Evolutionary conservation across 345 rosid genomes (phyloP), one percentile per base, ranked within the genome.

Genomic region (Viola odorata): DNA sequence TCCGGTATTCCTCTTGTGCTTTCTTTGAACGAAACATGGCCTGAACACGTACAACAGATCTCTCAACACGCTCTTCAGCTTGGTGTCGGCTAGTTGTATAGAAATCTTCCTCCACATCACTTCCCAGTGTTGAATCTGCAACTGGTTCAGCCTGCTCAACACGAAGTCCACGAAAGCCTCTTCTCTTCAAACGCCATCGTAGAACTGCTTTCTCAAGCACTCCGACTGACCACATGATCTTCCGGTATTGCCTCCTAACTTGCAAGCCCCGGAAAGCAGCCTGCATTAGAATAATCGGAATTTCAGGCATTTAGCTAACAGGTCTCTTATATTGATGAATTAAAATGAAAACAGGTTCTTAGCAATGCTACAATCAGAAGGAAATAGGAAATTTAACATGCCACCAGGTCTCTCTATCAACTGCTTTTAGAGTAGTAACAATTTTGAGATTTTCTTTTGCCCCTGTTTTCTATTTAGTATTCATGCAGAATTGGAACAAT

Each of bases 1-100:
- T 84, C 50, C 83, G 74, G 72, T 94, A 94, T 50, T 94, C 95
- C 50, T 81, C 72, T 70, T 91, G 99, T 57, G 99, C 97, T 68
- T 88, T 80, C 91, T 80, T 94, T 59, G 99, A 94, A 45, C 97
- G 89, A 71, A 94, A 90, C 96, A 94, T 85, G 56, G 96, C 79
- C 70, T 94, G 97, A 40, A 94, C 96, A 16, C 79, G 73, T n/a
- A 84, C 78, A 40, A 88, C 97, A 10, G 97, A 81, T 69, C 82
- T 89, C 82, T 83, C 96, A 0, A 86, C 77, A 58, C 99, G 92
- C 69, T 90, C 97, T 71, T 86, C 92, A 4, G 96, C 96, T 71
- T 94, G 99, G 75, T 80, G 82, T 50, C 81, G 84, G 67, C 97
- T 85, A 60, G 78, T 64, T 79, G 62, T 72, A 76, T 77, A 90